A percentile compares a stretch with the other conserved stretches of the same genome.
Evolutionary conservation across 108 stramenopile species (phyloP).

Genomic region (Nitzschia palea): DNA sequence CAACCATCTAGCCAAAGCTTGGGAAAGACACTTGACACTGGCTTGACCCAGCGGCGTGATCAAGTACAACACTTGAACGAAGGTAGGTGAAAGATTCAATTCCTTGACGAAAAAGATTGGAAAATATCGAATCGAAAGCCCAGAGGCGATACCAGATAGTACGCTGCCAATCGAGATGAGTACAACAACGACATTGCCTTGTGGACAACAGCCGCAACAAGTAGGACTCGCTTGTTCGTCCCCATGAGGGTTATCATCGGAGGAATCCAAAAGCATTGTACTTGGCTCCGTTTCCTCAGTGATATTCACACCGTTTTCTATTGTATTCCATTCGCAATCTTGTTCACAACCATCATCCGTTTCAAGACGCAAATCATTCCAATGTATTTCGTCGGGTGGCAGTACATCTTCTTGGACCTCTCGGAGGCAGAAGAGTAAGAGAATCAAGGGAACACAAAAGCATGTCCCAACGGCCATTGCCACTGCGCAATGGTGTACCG

Average conservation of each 20-base stretch:
- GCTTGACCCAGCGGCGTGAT: constrained; percentile 47
- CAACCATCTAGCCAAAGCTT: constrained; percentile 22
- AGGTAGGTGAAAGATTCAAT: constrained; percentile 46
- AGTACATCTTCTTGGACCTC: constrained; percentile 9
- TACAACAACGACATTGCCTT: constrained; percentile 2
- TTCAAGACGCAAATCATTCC: background rate
- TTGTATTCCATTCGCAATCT: background rate
- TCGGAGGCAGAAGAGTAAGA: constrained; percentile 17
- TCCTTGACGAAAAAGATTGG: constrained; percentile 62
- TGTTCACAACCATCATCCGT: background rate
- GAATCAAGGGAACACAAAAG: constrained; percentile 7
- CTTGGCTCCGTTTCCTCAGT: constrained; percentile 42
- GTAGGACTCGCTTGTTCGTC: background rate
- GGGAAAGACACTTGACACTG: constrained; percentile 28
- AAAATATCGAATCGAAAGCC: constrained; percentile 79
- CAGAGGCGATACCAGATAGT: constrained; percentile 29
- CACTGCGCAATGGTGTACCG: constrained; percentile 8
- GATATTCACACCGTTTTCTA: background rate
- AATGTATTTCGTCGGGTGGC: background rate
- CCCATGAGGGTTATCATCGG: background rate
- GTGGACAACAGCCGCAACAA: background rate
- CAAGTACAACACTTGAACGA: constrained; percentile 59
- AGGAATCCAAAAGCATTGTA: constrained; percentile 41
- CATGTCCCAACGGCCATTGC: constrained; percentile 14
- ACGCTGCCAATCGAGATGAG: constrained; percentile 9